Evolutionary conservation across 2,329 filamentous ascomycete genomes (phyloP).

Genomic region (Cladobotryum protrusum): DNA sequence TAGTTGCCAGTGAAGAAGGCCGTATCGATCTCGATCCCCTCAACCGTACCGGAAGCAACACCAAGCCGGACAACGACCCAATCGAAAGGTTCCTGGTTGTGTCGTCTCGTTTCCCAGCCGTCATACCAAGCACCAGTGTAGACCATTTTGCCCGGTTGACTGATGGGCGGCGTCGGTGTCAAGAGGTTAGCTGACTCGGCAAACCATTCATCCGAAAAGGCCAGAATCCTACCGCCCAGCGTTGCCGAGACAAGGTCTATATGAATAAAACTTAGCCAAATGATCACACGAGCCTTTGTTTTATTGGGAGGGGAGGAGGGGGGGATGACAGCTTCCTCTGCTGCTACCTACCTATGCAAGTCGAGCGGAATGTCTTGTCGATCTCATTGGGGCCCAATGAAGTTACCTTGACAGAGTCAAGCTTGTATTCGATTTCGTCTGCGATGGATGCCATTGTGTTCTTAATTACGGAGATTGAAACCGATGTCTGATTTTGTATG

Average conservation of each 20-base stretch:
- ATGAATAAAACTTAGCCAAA: neutral
- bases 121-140: slow-evolving; percentile 66
- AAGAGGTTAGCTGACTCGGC: slow-evolving; percentile 59
- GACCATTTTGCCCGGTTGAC: slow-evolving; percentile 61
- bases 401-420: slow-evolving; percentile 48
- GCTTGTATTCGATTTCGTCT: slow-evolving; percentile 47
- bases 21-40: slow-evolving; percentile 74
- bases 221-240: slow-evolving; percentile 58
- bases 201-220: slow-evolving; percentile 64
- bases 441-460: slow-evolving; percentile 29
- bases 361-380: slow-evolving; percentile 55
- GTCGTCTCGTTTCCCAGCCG: slow-evolving; percentile 62
- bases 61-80: slow-evolving; percentile 62
- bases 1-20: slow-evolving; percentile 79
- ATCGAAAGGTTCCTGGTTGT: slow-evolving; percentile 59
- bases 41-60: slow-evolving; percentile 64
- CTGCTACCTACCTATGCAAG: slow-evolving; percentile 49
- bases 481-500: neutral
- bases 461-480: neutral
- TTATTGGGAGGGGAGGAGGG: neutral
- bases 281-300: neutral
- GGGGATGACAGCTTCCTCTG: neutral
- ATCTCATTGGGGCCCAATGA: slow-evolving; percentile 48
- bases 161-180: slow-evolving; percentile 57
- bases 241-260: slow-evolving; percentile 55